phyloP scores from a whole-genome alignment of 305 asterid genomes.

The Plantago rigida region DNA sequence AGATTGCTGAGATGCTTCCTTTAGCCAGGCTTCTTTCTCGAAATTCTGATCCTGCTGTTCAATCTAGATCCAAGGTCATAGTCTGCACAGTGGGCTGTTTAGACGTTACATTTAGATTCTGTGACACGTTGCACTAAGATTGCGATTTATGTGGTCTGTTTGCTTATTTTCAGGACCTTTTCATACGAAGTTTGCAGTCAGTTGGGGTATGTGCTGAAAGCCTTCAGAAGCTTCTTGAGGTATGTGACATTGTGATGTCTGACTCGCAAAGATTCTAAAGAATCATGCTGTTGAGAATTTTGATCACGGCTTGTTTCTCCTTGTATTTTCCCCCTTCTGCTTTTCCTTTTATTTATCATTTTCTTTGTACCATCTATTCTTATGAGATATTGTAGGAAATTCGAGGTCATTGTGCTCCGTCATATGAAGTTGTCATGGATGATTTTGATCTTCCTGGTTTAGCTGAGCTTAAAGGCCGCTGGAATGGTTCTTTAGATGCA shows the following conservation, averaged over 20 bases:
- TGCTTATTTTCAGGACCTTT: slow-evolving; percentile 58
- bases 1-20: slow-evolving; percentile 99
- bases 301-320: background rate
- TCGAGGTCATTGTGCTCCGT: slow-evolving; percentile 63
- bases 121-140: background rate
- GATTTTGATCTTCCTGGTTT: slow-evolving; percentile 91
- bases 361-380: background rate
- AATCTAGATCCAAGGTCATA: slow-evolving; percentile 86
- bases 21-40: slow-evolving; percentile 97
- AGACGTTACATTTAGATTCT: background rate
- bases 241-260: slow-evolving; percentile 24
- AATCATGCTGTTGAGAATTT: slow-evolving; percentile 18
- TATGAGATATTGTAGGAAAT: slow-evolving; percentile 54
- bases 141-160: background rate
- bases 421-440: slow-evolving; percentile 80
- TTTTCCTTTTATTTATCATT: slow-evolving; percentile 13
- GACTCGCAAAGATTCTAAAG: slow-evolving; percentile 19
- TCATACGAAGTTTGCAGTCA: slow-evolving; percentile 81
- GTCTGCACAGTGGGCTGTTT: slow-evolving; percentile 13
- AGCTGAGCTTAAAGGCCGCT: slow-evolving; percentile 89
- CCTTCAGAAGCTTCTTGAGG: slow-evolving; percentile 93
- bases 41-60: slow-evolving; percentile 98
- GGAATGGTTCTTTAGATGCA: slow-evolving; percentile 92
- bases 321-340: background rate
- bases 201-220: slow-evolving; percentile 81